Evolutionary conservation across 2,329 filamentous ascomycete genomes (phyloP).

Genomic region (Truncatella angustata): DNA sequence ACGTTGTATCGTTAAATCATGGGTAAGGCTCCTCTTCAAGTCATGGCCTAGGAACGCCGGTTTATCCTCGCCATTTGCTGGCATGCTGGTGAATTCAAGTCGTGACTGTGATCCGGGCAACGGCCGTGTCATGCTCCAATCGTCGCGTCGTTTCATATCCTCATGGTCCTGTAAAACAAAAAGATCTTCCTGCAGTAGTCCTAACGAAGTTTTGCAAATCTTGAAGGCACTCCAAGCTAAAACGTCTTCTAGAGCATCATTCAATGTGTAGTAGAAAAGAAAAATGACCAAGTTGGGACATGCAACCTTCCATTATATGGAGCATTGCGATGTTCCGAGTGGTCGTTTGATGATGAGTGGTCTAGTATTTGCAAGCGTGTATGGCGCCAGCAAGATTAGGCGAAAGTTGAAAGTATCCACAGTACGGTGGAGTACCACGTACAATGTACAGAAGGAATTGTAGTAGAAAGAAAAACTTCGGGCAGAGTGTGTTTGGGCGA

Average conservation of each 20-base stretch:
- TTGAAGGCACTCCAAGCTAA: background rate
- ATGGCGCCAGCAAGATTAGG: background rate
- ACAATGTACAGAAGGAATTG: background rate
- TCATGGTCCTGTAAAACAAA: conserved; percentile 25
- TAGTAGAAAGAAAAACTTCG: background rate
- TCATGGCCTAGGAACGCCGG: conserved; percentile 20
- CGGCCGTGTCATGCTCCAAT: conserved; percentile 20
- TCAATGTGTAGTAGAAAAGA: conserved; percentile 16
- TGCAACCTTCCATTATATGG: no score
- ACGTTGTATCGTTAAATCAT: conserved; percentile 5
- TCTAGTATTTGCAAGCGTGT: background rate
- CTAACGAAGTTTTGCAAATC: background rate
- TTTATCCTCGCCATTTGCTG: conserved; percentile 23
- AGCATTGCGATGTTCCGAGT: no score
- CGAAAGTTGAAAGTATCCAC: background rate
- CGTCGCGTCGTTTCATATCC: conserved; percentile 25
- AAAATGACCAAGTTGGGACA: no score
- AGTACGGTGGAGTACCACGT: background rate
- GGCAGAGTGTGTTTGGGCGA: conserved; percentile 1
- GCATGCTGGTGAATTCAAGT: conserved; percentile 21
- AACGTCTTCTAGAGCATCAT: no score
- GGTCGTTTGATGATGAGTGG: no score
- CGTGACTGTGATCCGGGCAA: conserved; percentile 27
- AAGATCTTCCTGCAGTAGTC: background rate
- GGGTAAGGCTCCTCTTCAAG: conserved; percentile 18